phyloP scores from a whole-genome alignment of 176 grass and related monocot genomes.

The Oropetium thomaeum region DNA sequence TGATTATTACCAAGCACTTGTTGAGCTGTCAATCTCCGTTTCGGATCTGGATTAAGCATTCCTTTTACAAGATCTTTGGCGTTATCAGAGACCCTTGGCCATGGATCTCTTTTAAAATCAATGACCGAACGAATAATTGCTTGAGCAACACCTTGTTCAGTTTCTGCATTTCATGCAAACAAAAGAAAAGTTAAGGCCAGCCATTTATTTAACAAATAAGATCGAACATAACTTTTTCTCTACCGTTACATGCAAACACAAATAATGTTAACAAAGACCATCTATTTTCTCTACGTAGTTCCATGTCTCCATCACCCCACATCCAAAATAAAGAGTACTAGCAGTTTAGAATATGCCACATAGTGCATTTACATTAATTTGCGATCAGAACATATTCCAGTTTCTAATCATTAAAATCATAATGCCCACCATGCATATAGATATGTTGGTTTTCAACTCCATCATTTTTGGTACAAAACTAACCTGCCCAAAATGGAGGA shows the following conservation, averaged over 20 bases:
- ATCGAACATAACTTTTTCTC: background rate
- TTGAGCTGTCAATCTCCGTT: conserved; percentile 64
- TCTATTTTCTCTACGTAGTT: background rate
- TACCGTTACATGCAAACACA: background rate
- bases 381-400: background rate
- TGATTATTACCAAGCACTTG: conserved; percentile 80
- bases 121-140: conserved; percentile 80
- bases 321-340: background rate
- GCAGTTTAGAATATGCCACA: background rate
- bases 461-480: conserved; percentile 30
- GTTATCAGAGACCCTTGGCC: conserved; percentile 88
- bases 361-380: background rate
- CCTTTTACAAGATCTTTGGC: conserved; percentile 77
- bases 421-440: background rate
- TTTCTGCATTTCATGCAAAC: conserved; percentile 59
- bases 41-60: conserved; percentile 87
- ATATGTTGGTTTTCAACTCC: background rate
- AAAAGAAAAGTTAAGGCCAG: conserved; percentile 11
- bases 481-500: conserved; percentile 98
- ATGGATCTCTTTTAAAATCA: conserved; percentile 90
- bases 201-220: background rate
- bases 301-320: background rate
- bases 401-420: background rate
- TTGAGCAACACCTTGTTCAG: conserved; percentile 92
- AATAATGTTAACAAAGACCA: background rate